Conservation (phyloP, 306 rosid species). For the Casuarina glauca region DNA sequence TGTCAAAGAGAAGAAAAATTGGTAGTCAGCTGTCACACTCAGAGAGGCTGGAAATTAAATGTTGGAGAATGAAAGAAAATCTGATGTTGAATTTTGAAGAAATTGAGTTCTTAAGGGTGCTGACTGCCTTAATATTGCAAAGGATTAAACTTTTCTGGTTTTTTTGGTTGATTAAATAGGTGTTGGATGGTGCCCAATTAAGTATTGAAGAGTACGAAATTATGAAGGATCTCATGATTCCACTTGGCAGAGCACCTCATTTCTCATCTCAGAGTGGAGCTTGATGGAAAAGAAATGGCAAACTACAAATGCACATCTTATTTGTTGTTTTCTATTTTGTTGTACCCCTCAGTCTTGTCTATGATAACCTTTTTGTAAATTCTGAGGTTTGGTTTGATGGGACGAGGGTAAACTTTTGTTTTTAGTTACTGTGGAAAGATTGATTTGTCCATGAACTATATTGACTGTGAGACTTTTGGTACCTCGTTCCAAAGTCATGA, state of each 20-base stretch:
- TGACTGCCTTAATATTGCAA: neutral
- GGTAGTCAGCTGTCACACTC: neutral
- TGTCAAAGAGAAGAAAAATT: neutral
- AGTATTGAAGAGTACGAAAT: constrained; percentile 66
- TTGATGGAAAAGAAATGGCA: constrained; percentile 26
- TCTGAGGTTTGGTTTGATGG: neutral
- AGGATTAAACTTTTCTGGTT: constrained; percentile 5
- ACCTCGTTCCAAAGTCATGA: neutral
- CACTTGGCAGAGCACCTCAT: constrained; percentile 80
- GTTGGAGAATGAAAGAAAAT: neutral
- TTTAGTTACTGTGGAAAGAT: neutral
- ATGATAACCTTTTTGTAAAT: neutral
- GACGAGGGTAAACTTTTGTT: neutral
- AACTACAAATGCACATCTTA: neutral
- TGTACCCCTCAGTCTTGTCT: neutral
- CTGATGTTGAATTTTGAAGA: neutral
- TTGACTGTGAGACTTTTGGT: neutral
- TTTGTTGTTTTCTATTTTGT: neutral
- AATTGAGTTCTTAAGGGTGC: neutral
- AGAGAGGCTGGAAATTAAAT: neutral
- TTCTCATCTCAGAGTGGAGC: constrained; percentile 79
- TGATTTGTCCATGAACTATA: neutral
- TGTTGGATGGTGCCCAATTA: constrained; percentile 63
- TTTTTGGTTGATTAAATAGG: constrained; percentile 52
- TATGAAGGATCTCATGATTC: constrained; percentile 73